Evolutionary conservation across 345 rosid genomes (phyloP), one percentile per base, ranked within the genome.

Genomic region (Arabis alpina): DNA sequence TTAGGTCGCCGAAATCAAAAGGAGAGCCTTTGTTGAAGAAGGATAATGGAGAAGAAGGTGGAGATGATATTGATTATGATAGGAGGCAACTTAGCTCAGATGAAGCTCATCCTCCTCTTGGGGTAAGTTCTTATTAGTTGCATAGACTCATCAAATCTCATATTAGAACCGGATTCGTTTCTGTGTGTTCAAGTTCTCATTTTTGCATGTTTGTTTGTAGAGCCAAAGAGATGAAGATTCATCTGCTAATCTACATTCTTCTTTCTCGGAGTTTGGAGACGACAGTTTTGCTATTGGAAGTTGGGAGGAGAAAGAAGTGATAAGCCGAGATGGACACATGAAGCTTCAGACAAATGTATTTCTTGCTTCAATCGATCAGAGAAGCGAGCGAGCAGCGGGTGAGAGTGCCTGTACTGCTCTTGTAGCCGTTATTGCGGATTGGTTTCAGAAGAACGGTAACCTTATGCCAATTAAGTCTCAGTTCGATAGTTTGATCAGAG

Each of bases 321-420:
- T 70, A 28, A 85, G 87, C 74, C 73, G 96, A 64, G 88, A 89
- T 13, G 88, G 88, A 37, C 64, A 76, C 62, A 34, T 85, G 83
- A 85, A 80, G 68, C 85, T 89, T 25, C 79, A 77, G 54, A 80
- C 84, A 4, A 69, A 79, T 13, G 87, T 89, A 56, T 89, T 89
- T 66, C 83, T 87, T 14, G 90, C 90, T 37, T 87, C 92, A 1
- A 86, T 85, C 10, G 96, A 89, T 72, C 92, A 87, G 63, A 75
- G 88, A 50, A 87, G 86, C 12, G 86, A 84, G 60, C 82, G 82
- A 52, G 96, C 92, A 13, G 90, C 88, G 1, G 96, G 96, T 5
- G 90, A 79, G 64, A 87, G 96, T 54, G 92, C 96, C 10, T 89
- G 96, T 49, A 85, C 96, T 0, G 87, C 85, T 2, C 82, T 89